These are phyloP conservation scores for Calonectria naviculata DNA, from an alignment of 2,329 filamentous ascomycete species.

Conservation along the genomic window DNA sequence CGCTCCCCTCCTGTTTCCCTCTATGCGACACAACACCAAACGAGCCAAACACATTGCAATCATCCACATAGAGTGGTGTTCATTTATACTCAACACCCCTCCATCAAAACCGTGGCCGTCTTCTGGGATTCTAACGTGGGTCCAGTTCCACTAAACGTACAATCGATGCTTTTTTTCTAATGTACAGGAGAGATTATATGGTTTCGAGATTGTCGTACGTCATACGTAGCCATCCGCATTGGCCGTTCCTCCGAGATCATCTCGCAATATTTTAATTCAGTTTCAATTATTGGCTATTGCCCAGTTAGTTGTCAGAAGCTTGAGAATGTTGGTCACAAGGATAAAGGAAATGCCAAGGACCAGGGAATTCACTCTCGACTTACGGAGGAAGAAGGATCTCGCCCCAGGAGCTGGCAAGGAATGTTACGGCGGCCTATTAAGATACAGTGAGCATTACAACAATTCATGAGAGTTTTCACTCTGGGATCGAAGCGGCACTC, in stretches of 20 bases:
- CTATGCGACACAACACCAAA: not conserved
- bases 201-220: not conserved
- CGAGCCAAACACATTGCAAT: not conserved
- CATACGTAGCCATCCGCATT: not conserved
- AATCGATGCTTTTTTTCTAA: constrained; percentile 35
- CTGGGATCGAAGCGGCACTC: constrained; percentile 46
- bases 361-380: constrained; percentile 37
- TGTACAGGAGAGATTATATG: constrained; percentile 39
- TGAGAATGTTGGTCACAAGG: not conserved
- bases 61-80: constrained; percentile 21
- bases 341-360: not conserved
- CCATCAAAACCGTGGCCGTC: constrained; percentile 33
- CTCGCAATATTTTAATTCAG: constrained; percentile 13
- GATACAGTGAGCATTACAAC: constrained; percentile 7
- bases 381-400: constrained; percentile 76
- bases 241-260: not conserved
- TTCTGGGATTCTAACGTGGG: constrained; percentile 23
- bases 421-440: constrained; percentile 69
- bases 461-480: not conserved
- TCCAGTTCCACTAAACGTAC: constrained; percentile 41
- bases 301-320: constrained; percentile 18
- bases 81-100: constrained; percentile 27
- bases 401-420: constrained; percentile 75
- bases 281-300: constrained; percentile 38
- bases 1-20: not conserved